Evolutionary conservation across 163 green algal species (phyloP), one percentile per base, ranked within the genome.

Genomic region (Trebouxiophyceae sp.): DNA sequence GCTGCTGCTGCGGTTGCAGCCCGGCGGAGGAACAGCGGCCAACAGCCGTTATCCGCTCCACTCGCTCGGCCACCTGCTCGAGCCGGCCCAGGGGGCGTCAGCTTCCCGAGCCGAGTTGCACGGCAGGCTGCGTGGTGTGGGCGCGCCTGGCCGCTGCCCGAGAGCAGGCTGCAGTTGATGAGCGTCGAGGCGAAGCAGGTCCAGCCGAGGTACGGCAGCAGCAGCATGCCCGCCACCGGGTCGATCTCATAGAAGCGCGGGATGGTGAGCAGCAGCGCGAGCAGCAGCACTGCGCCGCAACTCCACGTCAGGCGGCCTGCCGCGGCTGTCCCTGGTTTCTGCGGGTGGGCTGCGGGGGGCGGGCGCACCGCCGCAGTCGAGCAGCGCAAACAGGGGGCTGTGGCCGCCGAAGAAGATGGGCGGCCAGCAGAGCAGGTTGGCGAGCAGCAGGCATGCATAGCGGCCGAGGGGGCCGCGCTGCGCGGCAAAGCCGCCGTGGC

Each of bases 161-260:
- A 56, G 29, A 20, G 6, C 46, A 68, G 24, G 5, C 57, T 66
- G 32, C 47, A 67, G 27, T 71, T 68, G 32, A 73, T 82, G 12
- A 87, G 76, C 19, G 70, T 66, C 4, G 68, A 67, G 19, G 76
- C 79, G 59, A 79, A 84, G 45, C 22, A 61, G 16, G 74, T 70
- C 79, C 77, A 88, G 3, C 60, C 72, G 28, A 86, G 57, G 54
- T 84, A 85, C 22, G 81, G 81, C 57, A 77, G 44, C 69, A 88
- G 60, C 54, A 86, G 77, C 47, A 69, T 29, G 1, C 70, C 68
- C 6, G 79, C 70, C 45, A 71, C 23, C 32, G 63, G 59, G 20
- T 63, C 54, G 1, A 58, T 55, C 24, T 64, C 61, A 32, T 39
- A 57, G 29, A 78, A 81, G 46, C 67, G 45, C 3, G 39, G 55